phyloP scores from a whole-genome alignment of 164 flowering plant species.

The Brasenia schreberi region DNA sequence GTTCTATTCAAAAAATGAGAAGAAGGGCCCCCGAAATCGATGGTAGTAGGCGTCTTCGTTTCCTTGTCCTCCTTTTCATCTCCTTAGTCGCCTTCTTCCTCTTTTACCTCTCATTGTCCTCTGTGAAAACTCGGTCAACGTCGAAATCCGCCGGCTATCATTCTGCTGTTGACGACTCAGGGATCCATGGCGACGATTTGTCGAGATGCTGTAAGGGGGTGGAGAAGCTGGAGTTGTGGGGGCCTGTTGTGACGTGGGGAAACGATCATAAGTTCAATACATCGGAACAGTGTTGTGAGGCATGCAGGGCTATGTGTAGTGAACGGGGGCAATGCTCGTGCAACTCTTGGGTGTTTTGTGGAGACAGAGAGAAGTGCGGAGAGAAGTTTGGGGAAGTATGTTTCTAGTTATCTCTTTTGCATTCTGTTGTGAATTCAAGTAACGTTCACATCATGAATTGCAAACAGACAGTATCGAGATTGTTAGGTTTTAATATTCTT shows the following conservation, averaged over 20 bases:
- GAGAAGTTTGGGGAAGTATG: conserved; percentile 69
- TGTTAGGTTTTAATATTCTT: no score
- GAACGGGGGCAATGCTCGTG: conserved; percentile 87
- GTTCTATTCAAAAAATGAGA: conserved; percentile 23
- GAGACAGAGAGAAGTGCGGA: conserved; percentile 53
- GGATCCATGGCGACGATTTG: conserved; percentile 8
- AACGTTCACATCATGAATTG: no score
- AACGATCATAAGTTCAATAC: conserved; percentile 65
- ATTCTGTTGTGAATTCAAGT: not conserved
- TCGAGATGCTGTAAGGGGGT: conserved; percentile 58
- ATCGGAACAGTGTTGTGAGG: conserved; percentile 59
- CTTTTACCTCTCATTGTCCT: conserved; percentile 39
- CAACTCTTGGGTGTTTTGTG: conserved; percentile 94
- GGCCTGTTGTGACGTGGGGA: conserved; percentile 92
- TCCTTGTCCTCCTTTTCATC: conserved; percentile 25
- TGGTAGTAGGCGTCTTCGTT: conserved; percentile 19
- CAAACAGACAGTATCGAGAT: no score
- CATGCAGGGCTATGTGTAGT: conserved; percentile 81
- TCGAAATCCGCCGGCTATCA: conserved; percentile 1
- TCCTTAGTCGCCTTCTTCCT: conserved; percentile 32
- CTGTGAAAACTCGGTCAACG: conserved; percentile 25
- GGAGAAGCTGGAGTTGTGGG: conserved; percentile 87
- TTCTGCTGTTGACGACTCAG: conserved; percentile 2
- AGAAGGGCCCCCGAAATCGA: conserved; percentile 36
- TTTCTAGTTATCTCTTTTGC: not conserved